Conservation (phyloP, 441 rosid genomes). For the Dalechampia spathulata region DNA sequence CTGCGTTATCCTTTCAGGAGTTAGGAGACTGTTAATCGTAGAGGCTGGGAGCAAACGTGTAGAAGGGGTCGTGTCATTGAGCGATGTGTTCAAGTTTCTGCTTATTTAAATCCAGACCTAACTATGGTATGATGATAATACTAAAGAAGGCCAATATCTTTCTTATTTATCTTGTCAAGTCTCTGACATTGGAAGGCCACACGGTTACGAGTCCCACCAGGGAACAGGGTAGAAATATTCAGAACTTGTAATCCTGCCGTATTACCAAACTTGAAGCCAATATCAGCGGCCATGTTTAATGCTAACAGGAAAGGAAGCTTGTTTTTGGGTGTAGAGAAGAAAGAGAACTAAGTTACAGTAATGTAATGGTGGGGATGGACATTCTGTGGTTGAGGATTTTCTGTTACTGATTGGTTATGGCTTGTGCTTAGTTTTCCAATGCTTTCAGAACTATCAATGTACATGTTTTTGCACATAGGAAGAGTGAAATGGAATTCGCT, state of each 20-base stretch:
- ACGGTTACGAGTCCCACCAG: conserved; percentile 14
- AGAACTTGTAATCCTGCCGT: conserved; percentile 30
- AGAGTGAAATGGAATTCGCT: no score
- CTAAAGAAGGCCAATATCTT: conserved; percentile 15
- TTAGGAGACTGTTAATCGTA: conserved; percentile 79
- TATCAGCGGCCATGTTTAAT: no score
- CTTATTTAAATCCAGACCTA: conserved; percentile 34
- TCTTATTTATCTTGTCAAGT: conserved; percentile 16
- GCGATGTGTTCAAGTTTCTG: conserved; percentile 80
- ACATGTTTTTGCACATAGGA: neutral
- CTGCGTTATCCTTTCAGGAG: conserved; percentile 63
- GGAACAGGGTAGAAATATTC: conserved; percentile 34
- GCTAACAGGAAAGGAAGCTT: conserved; percentile 18
- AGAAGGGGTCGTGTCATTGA: conserved; percentile 81
- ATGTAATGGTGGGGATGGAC: conserved; percentile 6
- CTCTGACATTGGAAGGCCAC: conserved; percentile 15
- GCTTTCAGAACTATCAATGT: neutral
- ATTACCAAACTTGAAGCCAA: conserved; percentile 18
- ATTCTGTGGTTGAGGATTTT: no score
- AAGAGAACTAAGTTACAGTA: no score
- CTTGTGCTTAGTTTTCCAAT: neutral
- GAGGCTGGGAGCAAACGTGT: conserved; percentile 99
- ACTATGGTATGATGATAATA: conserved; percentile 1
- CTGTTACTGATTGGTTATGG: no score
- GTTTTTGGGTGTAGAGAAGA: no score